These are phyloP conservation scores for Beta lomatogona DNA, from an alignment of 179 eudicot genomes.

Conservation along the genomic window DNA sequence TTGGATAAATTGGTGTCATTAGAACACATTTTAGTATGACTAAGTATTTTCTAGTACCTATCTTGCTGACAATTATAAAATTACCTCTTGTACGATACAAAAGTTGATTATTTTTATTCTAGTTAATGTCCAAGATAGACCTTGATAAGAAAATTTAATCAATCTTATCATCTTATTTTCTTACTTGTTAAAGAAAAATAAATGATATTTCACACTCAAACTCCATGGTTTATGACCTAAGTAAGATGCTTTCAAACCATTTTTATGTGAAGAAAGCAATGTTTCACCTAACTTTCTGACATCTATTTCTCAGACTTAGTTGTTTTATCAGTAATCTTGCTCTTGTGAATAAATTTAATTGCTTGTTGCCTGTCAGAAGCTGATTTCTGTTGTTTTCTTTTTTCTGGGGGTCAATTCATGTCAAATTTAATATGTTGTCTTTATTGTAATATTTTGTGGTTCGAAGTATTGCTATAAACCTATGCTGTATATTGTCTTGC, in stretches of 20 bases:
- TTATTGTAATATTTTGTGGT: no score
- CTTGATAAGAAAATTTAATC: no score
- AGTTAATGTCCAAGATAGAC: no score
- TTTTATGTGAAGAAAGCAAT: conserved; percentile 27
- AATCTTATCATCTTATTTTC: no score
- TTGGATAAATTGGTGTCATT: no score
- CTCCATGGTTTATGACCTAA: not conserved
- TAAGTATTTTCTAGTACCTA: no score
- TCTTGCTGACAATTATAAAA: no score
- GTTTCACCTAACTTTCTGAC: conserved; percentile 32
- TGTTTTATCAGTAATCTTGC: conserved; percentile 8
- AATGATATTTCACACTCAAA: not conserved
- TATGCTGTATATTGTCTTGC: no score
- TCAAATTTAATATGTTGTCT: not conserved
- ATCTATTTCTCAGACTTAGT: conserved; percentile 6
- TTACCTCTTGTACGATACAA: no score
- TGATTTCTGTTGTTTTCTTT: not conserved
- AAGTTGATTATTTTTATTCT: no score
- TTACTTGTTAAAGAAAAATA: not conserved
- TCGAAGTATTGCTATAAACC: no score
- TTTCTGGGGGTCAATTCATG: not conserved
- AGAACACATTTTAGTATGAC: no score
- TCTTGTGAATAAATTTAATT: conserved; percentile 12
- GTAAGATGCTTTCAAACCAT: conserved; percentile 22
- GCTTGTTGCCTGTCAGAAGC: conserved; percentile 14